Evolutionary conservation across 2,329 filamentous ascomycete genomes (phyloP).

Genomic region (Scolecobasidium constrictum): DNA sequence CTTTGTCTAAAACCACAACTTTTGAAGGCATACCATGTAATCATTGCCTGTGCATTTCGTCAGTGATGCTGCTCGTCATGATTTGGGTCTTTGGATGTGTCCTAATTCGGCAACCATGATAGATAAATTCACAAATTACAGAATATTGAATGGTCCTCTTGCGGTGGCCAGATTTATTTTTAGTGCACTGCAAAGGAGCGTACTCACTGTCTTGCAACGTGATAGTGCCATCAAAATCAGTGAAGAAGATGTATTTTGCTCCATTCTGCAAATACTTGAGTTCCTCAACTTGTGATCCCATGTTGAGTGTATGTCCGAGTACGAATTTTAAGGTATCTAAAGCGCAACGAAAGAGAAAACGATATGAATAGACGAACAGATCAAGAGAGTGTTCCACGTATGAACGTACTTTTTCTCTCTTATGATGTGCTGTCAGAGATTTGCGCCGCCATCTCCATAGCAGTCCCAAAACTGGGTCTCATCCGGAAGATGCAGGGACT

Average conservation of each 20-base stretch:
- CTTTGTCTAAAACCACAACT: too few relatives aligned
- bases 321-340: not conserved
- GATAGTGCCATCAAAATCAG: constrained; percentile 96
- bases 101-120: not conserved
- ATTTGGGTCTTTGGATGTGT: too few relatives aligned
- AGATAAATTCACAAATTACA: too few relatives aligned
- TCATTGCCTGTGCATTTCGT: constrained; percentile 45
- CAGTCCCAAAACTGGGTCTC: too few relatives aligned
- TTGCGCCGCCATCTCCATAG: too few relatives aligned
- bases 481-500: too few relatives aligned
- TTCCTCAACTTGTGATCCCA: constrained; percentile 15
- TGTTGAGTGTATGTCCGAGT: constrained; percentile 9
- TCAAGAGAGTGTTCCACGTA: too few relatives aligned
- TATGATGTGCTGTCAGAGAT: too few relatives aligned
- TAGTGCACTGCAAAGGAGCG: constrained; percentile 8
- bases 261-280: constrained; percentile 41
- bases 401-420: too few relatives aligned
- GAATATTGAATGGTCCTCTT: too few relatives aligned
- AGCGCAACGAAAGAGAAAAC: not conserved
- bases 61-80: not conserved
- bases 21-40: constrained; percentile 41
- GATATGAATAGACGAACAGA: not conserved
- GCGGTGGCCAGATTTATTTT: too few relatives aligned
- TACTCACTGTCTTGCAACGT: constrained; percentile 57
- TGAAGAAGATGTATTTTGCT: constrained; percentile 95